Conservation (phyloP, 495 filamentous ascomycete genomes). For the Penicillium psychrofluorescens region DNA sequence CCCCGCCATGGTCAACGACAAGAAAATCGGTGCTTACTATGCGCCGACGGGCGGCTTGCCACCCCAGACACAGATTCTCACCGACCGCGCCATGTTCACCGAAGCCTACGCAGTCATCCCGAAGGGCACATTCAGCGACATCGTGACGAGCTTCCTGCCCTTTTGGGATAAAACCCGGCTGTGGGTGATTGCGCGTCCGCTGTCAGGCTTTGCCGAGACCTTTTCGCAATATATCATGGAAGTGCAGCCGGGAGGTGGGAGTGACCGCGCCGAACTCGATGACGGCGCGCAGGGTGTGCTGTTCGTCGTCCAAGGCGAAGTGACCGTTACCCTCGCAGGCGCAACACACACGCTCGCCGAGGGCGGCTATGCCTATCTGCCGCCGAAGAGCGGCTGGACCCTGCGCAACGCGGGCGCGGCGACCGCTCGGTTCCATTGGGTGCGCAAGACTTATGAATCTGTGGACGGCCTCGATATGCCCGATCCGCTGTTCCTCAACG, state of each 20-base stretch:
- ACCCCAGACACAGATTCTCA: conserved; percentile 16
- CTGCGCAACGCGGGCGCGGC: conserved; percentile 11
- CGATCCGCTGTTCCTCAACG: conserved; percentile 17
- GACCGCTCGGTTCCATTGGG: conserved; percentile 21
- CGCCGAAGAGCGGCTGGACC: conserved; percentile 17
- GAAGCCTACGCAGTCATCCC: conserved; percentile 19
- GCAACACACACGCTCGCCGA: conserved; percentile 14
- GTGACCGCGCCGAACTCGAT: conserved; percentile 14
- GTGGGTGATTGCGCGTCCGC: conserved; percentile 20
- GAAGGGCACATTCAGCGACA: conserved; percentile 18
- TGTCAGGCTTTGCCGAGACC: conserved; percentile 20
- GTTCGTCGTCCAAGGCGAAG: conserved; percentile 18
- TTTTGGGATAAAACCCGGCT: conserved; percentile 21
- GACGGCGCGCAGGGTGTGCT: conserved; percentile 13
- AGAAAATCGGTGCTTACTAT: conserved; percentile 19
- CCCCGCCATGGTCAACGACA: conserved; percentile 14
- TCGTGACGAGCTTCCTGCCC: conserved; percentile 19
- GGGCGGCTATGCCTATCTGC: conserved; percentile 18
- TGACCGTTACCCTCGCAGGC: conserved; percentile 11
- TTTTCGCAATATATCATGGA: conserved; percentile 25
- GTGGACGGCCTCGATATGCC: conserved; percentile 16
- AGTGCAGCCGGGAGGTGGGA: conserved; percentile 16
- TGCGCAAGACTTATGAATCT: conserved; percentile 18
- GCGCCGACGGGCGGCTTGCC: conserved; percentile 19
- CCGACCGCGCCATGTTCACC: conserved; percentile 23